Evolutionary conservation across 192 early-diverging fungal genomes (phyloP).

Genomic region (Entomortierella beljakovae): DNA sequence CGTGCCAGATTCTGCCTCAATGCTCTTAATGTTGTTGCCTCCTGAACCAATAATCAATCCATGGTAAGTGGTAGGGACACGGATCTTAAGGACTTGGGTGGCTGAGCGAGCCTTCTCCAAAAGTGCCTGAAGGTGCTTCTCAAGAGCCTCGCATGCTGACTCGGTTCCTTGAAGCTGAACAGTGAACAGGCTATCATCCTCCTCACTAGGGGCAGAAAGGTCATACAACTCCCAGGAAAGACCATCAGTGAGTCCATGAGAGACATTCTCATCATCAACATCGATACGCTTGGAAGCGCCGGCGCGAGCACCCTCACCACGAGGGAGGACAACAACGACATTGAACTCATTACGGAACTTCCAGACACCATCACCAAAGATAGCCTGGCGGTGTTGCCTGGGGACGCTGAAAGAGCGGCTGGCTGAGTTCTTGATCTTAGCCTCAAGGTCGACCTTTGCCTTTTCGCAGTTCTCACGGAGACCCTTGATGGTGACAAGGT

Average conservation of each 20-base stretch:
- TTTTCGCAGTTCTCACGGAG: constrained; percentile 45
- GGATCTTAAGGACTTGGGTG: constrained; percentile 45
- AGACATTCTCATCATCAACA: constrained; percentile 51
- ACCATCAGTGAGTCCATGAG: constrained; percentile 43
- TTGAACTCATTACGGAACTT: constrained; percentile 71
- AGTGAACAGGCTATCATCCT: constrained; percentile 29
- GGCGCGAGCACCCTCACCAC: constrained; percentile 17
- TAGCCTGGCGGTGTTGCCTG: constrained; percentile 61
- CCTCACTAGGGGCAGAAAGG: constrained; percentile 20
- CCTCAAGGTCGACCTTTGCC: constrained; percentile 57
- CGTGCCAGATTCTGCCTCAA: constrained; percentile 80
- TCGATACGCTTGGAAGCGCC: constrained; percentile 57
- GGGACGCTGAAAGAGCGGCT: constrained; percentile 66
- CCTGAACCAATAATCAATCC: constrained; percentile 80
- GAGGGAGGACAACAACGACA: constrained; percentile 64
- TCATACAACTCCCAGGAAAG: constrained; percentile 49
- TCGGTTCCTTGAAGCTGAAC: constrained; percentile 51
- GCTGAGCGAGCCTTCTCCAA: constrained; percentile 43
- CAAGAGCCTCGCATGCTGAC: constrained; percentile 37
- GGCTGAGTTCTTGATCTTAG: constrained; percentile 63
- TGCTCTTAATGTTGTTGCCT: constrained; percentile 82
- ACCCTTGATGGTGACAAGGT: constrained; percentile 50
- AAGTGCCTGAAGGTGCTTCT: constrained; percentile 27
- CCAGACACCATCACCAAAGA: constrained; percentile 65
- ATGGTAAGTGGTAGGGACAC: constrained; percentile 41